Base-by-base conservation (phyloP, 2,329 filamentous ascomycete species). In the Trichophyton schoenleinii region DNA sequence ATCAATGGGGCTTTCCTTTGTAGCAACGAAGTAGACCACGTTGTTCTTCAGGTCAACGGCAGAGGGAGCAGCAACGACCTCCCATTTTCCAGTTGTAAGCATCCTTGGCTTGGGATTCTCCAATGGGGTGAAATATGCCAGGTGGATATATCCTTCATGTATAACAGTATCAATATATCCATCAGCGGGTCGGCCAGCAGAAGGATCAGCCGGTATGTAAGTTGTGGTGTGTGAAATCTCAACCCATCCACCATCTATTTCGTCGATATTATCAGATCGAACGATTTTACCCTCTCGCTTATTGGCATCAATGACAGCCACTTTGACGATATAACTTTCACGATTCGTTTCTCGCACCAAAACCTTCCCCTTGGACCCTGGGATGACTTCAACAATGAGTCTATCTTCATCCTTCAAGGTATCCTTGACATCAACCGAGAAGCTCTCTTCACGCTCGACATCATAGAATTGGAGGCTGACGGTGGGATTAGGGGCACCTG, bases 171-270 rank as follows among this genome's bases (percentile, higher is more conserved):
- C 94, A 64, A 99, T 86, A 69, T 99, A 99, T 22, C 94, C 94
- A 72, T 96, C 91, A 3, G 92, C 75, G 1, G 83, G 79, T 22
- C 91, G 85, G 13, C 88, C 89, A 64, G 88, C 89, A 9, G 76
- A 73, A 22, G 87, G 82, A 71, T 96, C 89, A 2, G 90, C 88
- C 1, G 94, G 94, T 62, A 99, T 86, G 70, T 87, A 97, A 13
- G 79, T 85, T 2, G 91, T 96, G 48, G 87, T 83, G 68, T 96
- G 87, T 0, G 90, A 89, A 48, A 96, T 89, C 75, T 99, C 94
- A 68, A 96, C 92, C 94, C 94, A 99, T 38, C 94, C 95, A 22
- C 91, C 91, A 71, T 99, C 94, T n/a, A 96, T 79, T 62, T 87
- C 81, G 65, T 85, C 83, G 57, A 96, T 84, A 72, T 99, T 85